These are phyloP conservation scores for Trametes cubensis DNA, from an alignment of 768 basidiomycete species.

Conservation along the genomic window DNA sequence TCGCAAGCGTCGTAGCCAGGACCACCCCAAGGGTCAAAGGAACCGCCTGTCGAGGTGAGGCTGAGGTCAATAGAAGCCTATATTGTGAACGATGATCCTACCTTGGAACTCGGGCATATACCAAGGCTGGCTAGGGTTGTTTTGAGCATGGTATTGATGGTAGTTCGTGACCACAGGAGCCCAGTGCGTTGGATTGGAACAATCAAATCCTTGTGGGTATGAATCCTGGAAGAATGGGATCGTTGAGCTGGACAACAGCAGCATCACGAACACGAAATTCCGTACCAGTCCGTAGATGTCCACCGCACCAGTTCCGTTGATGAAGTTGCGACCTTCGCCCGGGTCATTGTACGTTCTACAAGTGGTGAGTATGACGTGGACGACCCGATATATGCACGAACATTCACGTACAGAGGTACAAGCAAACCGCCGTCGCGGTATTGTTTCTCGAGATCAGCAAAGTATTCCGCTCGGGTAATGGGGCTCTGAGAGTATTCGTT, in stretches of 20 bases:
- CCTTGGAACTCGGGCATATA: conserved; percentile 62
- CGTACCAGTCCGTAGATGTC: conserved; percentile 35
- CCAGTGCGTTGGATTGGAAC: conserved; percentile 73
- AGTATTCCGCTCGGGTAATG: conserved; percentile 29
- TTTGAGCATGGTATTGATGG: conserved; percentile 58
- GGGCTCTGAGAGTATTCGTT: conserved; percentile 71
- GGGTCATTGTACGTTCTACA: conserved; percentile 36
- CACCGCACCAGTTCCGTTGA: conserved; percentile 36
- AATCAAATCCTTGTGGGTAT: conserved; percentile 82
- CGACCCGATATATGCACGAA: not conserved
- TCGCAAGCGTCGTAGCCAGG: conserved; percentile 72
- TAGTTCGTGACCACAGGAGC: conserved; percentile 62
- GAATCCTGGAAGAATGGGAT: conserved; percentile 52
- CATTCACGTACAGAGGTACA: conserved; percentile 20
- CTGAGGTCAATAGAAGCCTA: too few relatives aligned
- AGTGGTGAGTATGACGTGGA: not conserved
- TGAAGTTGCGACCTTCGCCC: conserved; percentile 30
- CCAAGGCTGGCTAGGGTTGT: conserved; percentile 56
- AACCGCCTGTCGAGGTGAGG: conserved; percentile 42
- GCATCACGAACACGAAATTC: not conserved
- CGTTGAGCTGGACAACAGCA: not conserved
- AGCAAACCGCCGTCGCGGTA: conserved; percentile 47
- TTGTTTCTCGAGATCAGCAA: conserved; percentile 28
- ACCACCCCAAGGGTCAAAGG: conserved; percentile 83
- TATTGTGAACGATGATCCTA: too few relatives aligned